These are phyloP conservation scores for Globisporangium splendens DNA, from an alignment of 352 stramenopile species.

Conservation along the genomic window DNA sequence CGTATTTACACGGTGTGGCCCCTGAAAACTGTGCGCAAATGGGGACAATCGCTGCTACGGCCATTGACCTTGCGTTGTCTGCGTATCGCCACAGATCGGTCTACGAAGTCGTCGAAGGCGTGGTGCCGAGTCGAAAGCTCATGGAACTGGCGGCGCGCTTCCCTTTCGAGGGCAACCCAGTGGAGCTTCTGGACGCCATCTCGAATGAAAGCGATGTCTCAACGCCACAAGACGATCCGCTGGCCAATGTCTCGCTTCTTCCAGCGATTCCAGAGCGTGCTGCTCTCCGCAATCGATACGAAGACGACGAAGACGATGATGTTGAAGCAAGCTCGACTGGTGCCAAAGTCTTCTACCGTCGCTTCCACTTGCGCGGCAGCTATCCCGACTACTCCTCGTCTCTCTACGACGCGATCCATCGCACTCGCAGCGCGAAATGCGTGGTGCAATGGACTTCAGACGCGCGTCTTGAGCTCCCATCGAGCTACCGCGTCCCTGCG, in stretches of 20 bases:
- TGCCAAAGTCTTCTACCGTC: conserved; percentile 33
- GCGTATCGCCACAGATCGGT: conserved; percentile 27
- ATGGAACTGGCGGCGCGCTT: conserved; percentile 46
- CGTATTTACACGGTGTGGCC: conserved; percentile 21
- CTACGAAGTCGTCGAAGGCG: conserved; percentile 44
- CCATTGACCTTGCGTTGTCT: conserved; percentile 49
- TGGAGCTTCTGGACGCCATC: conserved; percentile 27
- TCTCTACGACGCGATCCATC: conserved; percentile 20
- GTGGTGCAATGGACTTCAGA: conserved; percentile 38
- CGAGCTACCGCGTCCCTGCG: conserved; percentile 7
- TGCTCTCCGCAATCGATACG: neutral
- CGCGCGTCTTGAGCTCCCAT: neutral
- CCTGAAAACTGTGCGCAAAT: conserved; percentile 27
- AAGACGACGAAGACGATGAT: conserved; percentile 10
- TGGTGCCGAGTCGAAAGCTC: conserved; percentile 53
- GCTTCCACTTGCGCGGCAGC: conserved; percentile 45
- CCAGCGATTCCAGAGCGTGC: conserved; percentile 16
- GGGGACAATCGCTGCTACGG: conserved; percentile 35
- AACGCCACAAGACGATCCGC: conserved; percentile 4
- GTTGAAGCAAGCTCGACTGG: neutral
- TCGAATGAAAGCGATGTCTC: conserved; percentile 13
- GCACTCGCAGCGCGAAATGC: conserved; percentile 23
- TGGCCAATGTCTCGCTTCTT: conserved; percentile 38
- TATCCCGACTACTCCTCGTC: conserved; percentile 29
- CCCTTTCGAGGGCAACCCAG: conserved; percentile 30